Conservation (phyloP, 768 basidiomycete species). For the Gloeopeniophorella convolvens region DNA sequence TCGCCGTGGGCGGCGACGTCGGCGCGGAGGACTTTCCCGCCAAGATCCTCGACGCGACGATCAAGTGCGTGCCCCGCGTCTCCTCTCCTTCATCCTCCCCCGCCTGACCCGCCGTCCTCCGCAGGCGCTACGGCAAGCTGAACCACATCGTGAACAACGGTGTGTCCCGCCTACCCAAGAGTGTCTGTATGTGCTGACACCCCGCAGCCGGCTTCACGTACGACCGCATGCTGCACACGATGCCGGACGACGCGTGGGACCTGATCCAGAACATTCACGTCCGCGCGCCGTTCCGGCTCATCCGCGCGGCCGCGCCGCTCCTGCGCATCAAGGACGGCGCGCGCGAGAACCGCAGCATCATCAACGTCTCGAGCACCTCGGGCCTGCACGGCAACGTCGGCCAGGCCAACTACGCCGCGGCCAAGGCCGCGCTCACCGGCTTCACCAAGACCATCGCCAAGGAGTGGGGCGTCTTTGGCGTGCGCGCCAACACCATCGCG, state of each 20-base stretch:
- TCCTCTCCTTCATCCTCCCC: background rate
- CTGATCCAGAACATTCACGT: constrained; percentile 82
- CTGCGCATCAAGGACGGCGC: constrained; percentile 72
- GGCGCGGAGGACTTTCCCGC: constrained; percentile 79
- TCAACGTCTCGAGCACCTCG: constrained; percentile 78
- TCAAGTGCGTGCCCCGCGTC: constrained; percentile 47
- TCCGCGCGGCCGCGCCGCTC: constrained; percentile 79
- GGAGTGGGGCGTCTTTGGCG: constrained; percentile 80
- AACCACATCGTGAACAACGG: constrained; percentile 86
- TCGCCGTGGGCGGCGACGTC: constrained; percentile 74
- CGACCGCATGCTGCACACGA: constrained; percentile 86
- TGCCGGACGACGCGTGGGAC: constrained; percentile 75
- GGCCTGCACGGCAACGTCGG: constrained; percentile 86
- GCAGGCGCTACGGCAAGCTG: constrained; percentile 73
- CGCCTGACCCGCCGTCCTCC: background rate
- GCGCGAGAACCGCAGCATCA: constrained; percentile 64
- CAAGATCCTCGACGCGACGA: constrained; percentile 66
- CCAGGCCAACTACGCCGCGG: constrained; percentile 76
- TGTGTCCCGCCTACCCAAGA: constrained; percentile 22
- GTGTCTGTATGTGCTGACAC: background rate
- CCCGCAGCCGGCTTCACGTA: constrained; percentile 64
- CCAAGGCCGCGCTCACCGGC: constrained; percentile 72
- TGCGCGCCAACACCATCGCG: constrained; percentile 77
- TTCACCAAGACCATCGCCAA: constrained; percentile 83
- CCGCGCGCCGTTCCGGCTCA: constrained; percentile 78